Percentiles rank a stretch among this genome's conserved stretches.
phyloP scores from a whole-genome alignment of 164 flowering plant species.

The Berberis vulgaris region DNA sequence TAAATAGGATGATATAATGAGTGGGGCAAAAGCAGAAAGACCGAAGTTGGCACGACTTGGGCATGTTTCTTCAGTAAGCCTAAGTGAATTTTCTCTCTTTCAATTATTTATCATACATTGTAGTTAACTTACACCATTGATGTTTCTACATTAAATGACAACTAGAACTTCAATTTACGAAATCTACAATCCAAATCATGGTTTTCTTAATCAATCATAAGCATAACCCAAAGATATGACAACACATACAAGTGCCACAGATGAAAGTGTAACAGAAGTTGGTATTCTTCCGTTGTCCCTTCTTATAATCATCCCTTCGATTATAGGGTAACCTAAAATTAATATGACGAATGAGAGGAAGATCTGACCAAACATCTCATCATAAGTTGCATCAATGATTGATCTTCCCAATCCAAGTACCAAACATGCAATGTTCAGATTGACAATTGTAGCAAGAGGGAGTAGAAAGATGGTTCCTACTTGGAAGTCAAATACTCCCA shows the following conservation, averaged over 20 bases:
- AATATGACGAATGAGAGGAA: constrained; percentile 14
- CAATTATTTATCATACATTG: too few relatives aligned
- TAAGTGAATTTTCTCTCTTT: too few relatives aligned
- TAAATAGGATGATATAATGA: too few relatives aligned
- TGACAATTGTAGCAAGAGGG: constrained; percentile 13
- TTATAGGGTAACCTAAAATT: constrained; percentile 13
- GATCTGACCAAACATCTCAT: constrained; percentile 20
- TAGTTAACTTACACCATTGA: too few relatives aligned
- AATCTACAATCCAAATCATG: too few relatives aligned
- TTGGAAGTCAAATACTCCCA: constrained; percentile 25
- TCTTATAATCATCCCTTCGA: constrained; percentile 23
- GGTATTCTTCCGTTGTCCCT: constrained; percentile 8
- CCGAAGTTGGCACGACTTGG: too few relatives aligned
- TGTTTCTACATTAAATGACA: too few relatives aligned
- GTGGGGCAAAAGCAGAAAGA: too few relatives aligned
- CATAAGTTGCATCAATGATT: constrained; percentile 3
- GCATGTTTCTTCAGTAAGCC: too few relatives aligned
- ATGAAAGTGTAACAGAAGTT: not conserved
- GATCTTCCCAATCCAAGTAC: constrained; percentile 11
- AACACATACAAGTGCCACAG: not conserved
- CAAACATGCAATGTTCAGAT: constrained; percentile 14
- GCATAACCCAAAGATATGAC: not conserved
- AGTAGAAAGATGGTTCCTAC: constrained; percentile 16
- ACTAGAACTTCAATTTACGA: too few relatives aligned
- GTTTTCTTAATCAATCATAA: not conserved